Conservation (phyloP, 192 early-diverging fungal genomes). For the Coemansia sp. region DNA sequence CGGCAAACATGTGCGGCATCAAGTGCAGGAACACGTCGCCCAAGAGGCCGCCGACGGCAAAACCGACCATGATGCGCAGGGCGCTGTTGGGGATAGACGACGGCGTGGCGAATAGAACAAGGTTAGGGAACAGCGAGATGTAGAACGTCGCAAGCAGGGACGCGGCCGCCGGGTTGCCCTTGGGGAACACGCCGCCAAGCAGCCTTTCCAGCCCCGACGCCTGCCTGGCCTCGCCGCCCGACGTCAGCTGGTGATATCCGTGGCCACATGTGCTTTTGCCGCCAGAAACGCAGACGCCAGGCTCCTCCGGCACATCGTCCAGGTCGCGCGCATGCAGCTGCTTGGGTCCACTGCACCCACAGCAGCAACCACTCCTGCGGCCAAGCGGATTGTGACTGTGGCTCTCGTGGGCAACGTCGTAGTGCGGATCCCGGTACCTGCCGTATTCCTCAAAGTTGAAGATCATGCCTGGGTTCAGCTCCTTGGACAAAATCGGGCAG, state of each 20-base stretch:
- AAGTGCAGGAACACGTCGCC: slow-evolving; percentile 85
- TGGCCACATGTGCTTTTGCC: slow-evolving; percentile 20
- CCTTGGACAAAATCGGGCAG: slow-evolving; percentile 53
- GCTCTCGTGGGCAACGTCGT: slow-evolving; percentile 38
- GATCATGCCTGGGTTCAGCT: slow-evolving; percentile 52
- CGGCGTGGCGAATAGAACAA: slow-evolving; percentile 76
- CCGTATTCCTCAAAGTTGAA: slow-evolving; percentile 54
- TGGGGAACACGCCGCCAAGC: slow-evolving; percentile 50
- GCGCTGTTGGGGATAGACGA: slow-evolving; percentile 57
- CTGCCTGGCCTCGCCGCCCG: slow-evolving; percentile 1
- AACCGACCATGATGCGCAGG: slow-evolving; percentile 70
- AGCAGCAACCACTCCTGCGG: slow-evolving; percentile 19
- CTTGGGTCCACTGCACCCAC: slow-evolving; percentile 26
- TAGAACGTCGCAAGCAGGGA: slow-evolving; percentile 72
- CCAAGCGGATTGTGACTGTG: slow-evolving; percentile 25
- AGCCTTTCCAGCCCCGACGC: slow-evolving; percentile 39
- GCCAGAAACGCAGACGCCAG: slow-evolving; percentile 30
- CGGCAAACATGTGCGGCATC: slow-evolving; percentile 72
- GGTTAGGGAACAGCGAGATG: slow-evolving; percentile 78
- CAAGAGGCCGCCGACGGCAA: slow-evolving; percentile 82
- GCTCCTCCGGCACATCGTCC: slow-evolving; percentile 15
- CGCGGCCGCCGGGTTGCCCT: slow-evolving; percentile 43
- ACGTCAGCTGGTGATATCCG: slow-evolving; percentile 16
- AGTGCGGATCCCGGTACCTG: slow-evolving; percentile 32
- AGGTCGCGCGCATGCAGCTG: slow-evolving; percentile 27